phyloP scores from a whole-genome alignment of 768 basidiomycete species.

The Amanita phalloides region DNA sequence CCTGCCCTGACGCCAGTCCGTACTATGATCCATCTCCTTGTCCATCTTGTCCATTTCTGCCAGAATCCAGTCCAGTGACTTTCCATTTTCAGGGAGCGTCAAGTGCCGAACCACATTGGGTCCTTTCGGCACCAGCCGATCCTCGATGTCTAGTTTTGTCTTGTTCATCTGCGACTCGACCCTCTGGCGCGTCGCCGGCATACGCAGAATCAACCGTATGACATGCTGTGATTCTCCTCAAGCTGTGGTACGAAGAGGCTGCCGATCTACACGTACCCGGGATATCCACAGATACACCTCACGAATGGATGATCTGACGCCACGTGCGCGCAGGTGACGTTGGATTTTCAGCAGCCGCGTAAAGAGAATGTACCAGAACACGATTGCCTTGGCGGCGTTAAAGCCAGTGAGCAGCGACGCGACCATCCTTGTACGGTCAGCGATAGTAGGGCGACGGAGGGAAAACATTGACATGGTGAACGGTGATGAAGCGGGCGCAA shows the following conservation, averaged over 20 bases:
- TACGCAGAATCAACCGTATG: constrained; percentile 44
- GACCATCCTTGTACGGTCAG: neutral
- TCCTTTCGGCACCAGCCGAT: constrained; percentile 55
- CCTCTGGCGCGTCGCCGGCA: constrained; percentile 50
- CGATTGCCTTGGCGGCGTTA: constrained; percentile 42
- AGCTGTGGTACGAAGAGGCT: neutral
- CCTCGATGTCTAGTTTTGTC: constrained; percentile 56
- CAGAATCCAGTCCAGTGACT: constrained; percentile 61
- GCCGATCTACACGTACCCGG: constrained; percentile 28
- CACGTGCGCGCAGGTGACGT: constrained; percentile 57
- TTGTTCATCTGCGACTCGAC: constrained; percentile 54
- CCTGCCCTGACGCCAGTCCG: constrained; percentile 61
- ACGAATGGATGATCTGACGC: constrained; percentile 32
- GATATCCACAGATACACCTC: constrained; percentile 46
- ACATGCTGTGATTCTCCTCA: constrained; percentile 28
- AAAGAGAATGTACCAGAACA: constrained; percentile 51
- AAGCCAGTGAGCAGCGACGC: constrained; percentile 11
- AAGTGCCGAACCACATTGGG: constrained; percentile 55
- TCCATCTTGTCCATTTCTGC: constrained; percentile 80
- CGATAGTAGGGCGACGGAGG: neutral
- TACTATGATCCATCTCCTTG: constrained; percentile 29
- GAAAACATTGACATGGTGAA: neutral
- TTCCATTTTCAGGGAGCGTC: constrained; percentile 52
- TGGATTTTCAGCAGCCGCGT: constrained; percentile 40
- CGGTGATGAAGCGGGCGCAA: neutral